These are phyloP conservation scores for Pythium dissimile DNA, from an alignment of 352 stramenopile genomes.

Conservation along the genomic window DNA sequence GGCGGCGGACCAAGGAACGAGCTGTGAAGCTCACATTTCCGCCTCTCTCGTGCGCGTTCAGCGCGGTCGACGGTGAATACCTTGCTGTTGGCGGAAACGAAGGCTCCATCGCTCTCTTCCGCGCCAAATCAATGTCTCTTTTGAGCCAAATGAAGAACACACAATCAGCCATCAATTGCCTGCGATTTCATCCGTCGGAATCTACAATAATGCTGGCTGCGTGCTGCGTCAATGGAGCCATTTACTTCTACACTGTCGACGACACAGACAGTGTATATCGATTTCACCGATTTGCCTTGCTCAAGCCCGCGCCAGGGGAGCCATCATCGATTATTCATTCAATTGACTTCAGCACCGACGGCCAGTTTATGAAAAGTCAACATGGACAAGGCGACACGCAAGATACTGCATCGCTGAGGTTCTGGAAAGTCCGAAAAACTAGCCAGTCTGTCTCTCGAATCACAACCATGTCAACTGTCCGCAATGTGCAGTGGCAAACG, in stretches of 20 bases:
- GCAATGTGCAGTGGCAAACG: constrained; percentile 52
- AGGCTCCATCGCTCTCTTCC: constrained; percentile 47
- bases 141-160: constrained; percentile 65
- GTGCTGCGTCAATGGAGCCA: constrained; percentile 51
- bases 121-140: constrained; percentile 25
- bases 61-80: constrained; percentile 29
- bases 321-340: constrained; percentile 17
- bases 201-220: constrained; percentile 39
- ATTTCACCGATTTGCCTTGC: constrained; percentile 50
- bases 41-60: constrained; percentile 35
- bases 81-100: constrained; percentile 55
- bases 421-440: constrained; percentile 52
- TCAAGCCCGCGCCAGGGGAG: constrained; percentile 41
- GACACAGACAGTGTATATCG: constrained; percentile 5
- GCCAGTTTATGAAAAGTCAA: constrained; percentile 52
- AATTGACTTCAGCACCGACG: constrained; percentile 69
- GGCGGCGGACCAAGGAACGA: constrained; percentile 25
- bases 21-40: constrained; percentile 28
- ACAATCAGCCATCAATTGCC: constrained; percentile 27
- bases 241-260: constrained; percentile 72
- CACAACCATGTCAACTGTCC: constrained; percentile 34
- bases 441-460: constrained; percentile 47
- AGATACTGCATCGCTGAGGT: constrained; percentile 27
- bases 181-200: constrained; percentile 48
- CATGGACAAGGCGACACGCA: constrained; percentile 23